phyloP scores from a whole-genome alignment of 2,329 filamentous ascomycete genomes.

The Xylariaceae sp. region DNA sequence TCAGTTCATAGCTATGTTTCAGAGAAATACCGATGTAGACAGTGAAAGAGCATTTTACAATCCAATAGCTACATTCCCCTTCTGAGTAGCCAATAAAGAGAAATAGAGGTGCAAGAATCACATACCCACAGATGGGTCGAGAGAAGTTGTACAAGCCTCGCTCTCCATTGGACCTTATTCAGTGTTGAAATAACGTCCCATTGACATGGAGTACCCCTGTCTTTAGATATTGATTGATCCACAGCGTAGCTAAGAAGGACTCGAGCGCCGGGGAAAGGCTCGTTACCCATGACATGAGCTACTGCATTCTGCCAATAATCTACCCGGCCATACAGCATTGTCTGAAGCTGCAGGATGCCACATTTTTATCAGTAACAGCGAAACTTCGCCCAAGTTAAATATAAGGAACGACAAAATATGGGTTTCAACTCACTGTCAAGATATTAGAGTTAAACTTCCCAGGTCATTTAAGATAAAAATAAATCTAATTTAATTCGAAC shows the following conservation, averaged over 20 bases:
- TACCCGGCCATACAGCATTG: slow-evolving; percentile 12
- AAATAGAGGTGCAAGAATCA: neutral
- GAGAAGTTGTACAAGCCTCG: neutral
- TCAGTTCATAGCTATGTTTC: too few relatives aligned
- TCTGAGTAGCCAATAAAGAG: neutral
- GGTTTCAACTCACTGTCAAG: neutral
- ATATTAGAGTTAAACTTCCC: neutral
- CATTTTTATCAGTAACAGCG: neutral
- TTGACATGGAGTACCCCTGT: neutral
- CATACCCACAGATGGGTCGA: neutral
- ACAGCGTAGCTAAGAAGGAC: neutral
- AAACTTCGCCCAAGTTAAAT: neutral
- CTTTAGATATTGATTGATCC: neutral
- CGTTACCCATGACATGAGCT: neutral
- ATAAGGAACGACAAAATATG: neutral
- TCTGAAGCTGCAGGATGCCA: slow-evolving; percentile 11
- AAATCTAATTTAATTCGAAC: neutral
- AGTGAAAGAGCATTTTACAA: neutral
- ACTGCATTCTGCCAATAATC: slow-evolving; percentile 1
- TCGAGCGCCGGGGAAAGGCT: neutral
- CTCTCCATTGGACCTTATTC: neutral
- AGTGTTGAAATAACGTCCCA: neutral
- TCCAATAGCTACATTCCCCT: neutral
- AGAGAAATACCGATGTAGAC: too few relatives aligned
- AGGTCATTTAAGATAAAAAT: neutral